These are phyloP conservation scores for Scutellaria baicalensis DNA, from an alignment of 257 asterid species.

Conservation along the genomic window DNA sequence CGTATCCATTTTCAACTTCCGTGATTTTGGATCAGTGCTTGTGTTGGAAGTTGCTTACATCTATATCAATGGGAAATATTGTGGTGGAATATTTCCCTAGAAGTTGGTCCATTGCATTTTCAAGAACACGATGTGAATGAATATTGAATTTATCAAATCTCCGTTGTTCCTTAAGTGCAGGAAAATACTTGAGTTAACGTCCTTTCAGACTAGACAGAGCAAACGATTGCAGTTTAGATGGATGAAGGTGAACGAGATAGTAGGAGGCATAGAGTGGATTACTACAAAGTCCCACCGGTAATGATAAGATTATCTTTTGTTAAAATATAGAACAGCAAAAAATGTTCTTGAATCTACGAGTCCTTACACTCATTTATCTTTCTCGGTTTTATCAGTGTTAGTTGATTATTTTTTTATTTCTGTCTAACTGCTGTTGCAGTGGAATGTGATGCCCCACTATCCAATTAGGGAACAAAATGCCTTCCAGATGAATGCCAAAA, in stretches of 20 bases:
- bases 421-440: constrained; percentile 28
- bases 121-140: background rate
- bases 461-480: constrained; percentile 49
- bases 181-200: background rate
- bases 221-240: constrained; percentile 25
- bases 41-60: too few relatives aligned
- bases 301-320: constrained; percentile 2
- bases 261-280: constrained; percentile 48
- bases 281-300: constrained; percentile 43
- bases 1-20: too few relatives aligned
- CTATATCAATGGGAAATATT: too few relatives aligned
- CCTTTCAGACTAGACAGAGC: background rate
- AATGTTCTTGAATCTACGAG: background rate
- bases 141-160: background rate
- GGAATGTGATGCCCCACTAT: constrained; percentile 47
- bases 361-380: background rate
- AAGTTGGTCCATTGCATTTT: background rate
- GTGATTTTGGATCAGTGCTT: too few relatives aligned
- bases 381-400: background rate
- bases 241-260: constrained; percentile 48
- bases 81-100: too few relatives aligned
- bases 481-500: constrained; percentile 39
- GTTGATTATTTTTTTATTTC: background rate
- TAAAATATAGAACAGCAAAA: background rate
- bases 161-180: constrained; percentile 7